Conservation (phyloP, 208 protist species). For the Leishmania gerbilli region DNA sequence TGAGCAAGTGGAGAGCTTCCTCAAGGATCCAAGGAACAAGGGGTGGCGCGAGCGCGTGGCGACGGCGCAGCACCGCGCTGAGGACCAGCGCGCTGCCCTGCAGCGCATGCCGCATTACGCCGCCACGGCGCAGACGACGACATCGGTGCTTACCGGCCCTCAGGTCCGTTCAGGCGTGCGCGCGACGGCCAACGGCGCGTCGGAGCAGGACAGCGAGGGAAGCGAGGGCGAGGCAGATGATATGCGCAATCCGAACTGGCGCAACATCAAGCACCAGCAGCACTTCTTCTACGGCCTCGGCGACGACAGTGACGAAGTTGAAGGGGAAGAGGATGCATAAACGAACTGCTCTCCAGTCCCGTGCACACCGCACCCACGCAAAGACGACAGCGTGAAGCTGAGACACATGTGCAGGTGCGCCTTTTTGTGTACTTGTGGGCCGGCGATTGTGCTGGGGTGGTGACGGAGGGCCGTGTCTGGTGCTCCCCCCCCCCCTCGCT, state of each 20-base stretch:
- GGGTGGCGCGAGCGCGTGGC: conserved; percentile 46
- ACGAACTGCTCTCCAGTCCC: background rate
- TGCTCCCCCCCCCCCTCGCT: background rate
- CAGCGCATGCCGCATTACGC: conserved; percentile 57
- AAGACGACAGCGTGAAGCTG: background rate
- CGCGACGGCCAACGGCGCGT: conserved; percentile 15
- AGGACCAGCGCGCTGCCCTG: conserved; percentile 38
- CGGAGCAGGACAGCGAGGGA: background rate
- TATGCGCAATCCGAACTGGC: conserved; percentile 68
- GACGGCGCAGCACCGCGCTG: conserved; percentile 42
- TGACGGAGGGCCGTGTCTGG: background rate
- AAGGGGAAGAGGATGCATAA: conserved; percentile 18
- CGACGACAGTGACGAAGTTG: conserved; percentile 55
- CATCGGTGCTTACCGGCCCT: conserved; percentile 40
- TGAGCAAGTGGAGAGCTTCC: conserved; percentile 71
- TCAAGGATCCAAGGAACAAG: conserved; percentile 36
- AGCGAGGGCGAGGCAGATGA: conserved; percentile 25
- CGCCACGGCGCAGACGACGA: conserved; percentile 55
- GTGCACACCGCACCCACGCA: background rate
- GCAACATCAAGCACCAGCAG: conserved; percentile 75
- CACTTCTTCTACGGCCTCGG: conserved; percentile 73
- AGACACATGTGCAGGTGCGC: background rate
- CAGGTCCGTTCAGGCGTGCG: conserved; percentile 10
- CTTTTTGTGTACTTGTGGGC: background rate
- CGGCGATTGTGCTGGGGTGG: background rate